Evolutionary conservation across 306 rosid species (phyloP).

Genomic region (Crotalaria pallida): DNA sequence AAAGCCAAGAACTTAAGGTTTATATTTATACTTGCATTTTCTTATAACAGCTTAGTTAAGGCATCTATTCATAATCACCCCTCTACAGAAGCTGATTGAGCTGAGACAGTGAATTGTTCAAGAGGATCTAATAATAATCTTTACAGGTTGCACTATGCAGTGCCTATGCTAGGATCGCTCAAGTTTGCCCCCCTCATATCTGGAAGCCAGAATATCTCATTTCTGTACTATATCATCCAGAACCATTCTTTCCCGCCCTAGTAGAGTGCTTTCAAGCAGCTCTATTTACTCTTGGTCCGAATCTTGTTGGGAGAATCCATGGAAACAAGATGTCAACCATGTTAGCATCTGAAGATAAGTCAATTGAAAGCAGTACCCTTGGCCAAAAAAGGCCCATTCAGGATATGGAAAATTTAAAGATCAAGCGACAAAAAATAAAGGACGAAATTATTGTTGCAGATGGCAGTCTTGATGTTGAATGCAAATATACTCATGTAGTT

Average conservation of each 20-base stretch:
- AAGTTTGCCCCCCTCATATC: constrained; percentile 69
- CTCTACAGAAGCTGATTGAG: constrained; percentile 18
- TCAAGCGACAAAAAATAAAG: constrained; percentile 57
- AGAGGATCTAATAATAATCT: constrained; percentile 18
- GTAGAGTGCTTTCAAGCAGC: constrained; percentile 76
- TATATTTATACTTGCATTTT: constrained; percentile 19
- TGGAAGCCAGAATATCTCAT: constrained; percentile 85
- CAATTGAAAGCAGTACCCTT: constrained; percentile 37
- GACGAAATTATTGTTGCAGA: constrained; percentile 42
- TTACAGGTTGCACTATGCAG: constrained; percentile 76
- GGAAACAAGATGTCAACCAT: constrained; percentile 19
- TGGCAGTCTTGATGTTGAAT: constrained; percentile 36
- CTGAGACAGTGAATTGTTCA: constrained; percentile 23
- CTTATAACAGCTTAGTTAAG: constrained; percentile 24
- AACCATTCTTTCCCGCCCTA: constrained; percentile 51
- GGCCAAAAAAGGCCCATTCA: constrained; percentile 69
- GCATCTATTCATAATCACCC: background rate
- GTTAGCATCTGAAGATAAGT: constrained; percentile 32
- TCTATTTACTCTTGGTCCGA: constrained; percentile 65
- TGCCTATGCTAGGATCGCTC: constrained; percentile 68
- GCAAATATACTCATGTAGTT: constrained; percentile 36
- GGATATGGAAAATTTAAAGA: constrained; percentile 39
- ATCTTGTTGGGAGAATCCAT: constrained; percentile 47
- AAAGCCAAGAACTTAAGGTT: constrained; percentile 94
- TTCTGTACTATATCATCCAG: constrained; percentile 46